These are phyloP conservation scores for Phytopythium ostracodes DNA, from an alignment of 352 stramenopile genomes.

Conservation along the genomic window DNA sequence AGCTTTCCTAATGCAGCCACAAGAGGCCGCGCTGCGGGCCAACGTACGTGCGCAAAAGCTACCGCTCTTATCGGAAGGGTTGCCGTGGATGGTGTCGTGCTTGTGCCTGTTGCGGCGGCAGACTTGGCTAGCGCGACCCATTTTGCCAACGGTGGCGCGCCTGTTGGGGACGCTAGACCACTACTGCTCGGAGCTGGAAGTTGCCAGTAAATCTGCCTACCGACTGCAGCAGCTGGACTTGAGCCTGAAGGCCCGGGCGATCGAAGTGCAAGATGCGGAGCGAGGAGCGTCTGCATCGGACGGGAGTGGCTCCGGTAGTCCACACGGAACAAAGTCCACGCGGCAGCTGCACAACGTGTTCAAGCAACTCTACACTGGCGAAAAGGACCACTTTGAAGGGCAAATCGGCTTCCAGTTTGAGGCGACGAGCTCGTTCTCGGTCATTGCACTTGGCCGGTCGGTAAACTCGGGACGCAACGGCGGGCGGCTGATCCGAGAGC, in stretches of 20 bases:
- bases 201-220: conserved; percentile 57
- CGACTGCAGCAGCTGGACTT: conserved; percentile 62
- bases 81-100: conserved; percentile 78
- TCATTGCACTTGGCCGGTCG: conserved; percentile 77
- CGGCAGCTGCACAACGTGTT: conserved; percentile 82
- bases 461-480: conserved; percentile 67
- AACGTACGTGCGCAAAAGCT: conserved; percentile 36
- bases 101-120: conserved; percentile 79
- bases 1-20: conserved; percentile 30
- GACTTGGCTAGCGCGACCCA: conserved; percentile 66
- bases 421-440: conserved; percentile 72
- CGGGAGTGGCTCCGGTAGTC: conserved; percentile 33
- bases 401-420: conserved; percentile 90
- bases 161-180: conserved; percentile 68
- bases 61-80: conserved; percentile 54
- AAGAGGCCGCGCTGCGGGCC: conserved; percentile 21
- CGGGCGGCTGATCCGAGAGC: conserved; percentile 60
- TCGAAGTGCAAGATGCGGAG: conserved; percentile 69
- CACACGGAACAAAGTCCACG: conserved; percentile 45
- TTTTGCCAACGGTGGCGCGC: conserved; percentile 59
- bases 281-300: conserved; percentile 39
- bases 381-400: conserved; percentile 88
- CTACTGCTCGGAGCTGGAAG: conserved; percentile 62
- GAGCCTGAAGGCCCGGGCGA: conserved; percentile 45
- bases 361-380: conserved; percentile 82